Conservation (phyloP, 495 filamentous ascomycete species). For the Talaromyces thailandensis region DNA sequence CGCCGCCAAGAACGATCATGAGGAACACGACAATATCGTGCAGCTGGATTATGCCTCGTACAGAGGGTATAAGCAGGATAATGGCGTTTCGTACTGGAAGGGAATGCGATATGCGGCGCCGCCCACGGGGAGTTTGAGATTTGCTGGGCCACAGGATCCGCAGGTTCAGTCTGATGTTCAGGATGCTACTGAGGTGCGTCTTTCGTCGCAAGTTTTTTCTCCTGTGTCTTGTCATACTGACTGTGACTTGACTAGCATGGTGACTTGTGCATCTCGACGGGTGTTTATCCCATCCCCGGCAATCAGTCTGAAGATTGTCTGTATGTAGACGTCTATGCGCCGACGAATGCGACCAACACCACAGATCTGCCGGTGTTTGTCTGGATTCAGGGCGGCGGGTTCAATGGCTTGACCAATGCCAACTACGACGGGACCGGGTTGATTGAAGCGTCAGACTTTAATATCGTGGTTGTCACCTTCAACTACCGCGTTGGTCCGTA, state of each 20-base stretch:
- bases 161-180: constrained; percentile 24
- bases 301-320: constrained; percentile 62
- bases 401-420: constrained; percentile 50
- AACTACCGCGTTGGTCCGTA: constrained; percentile 72
- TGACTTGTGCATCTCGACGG: constrained; percentile 43
- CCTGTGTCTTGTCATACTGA: neutral
- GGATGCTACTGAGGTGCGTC: constrained; percentile 34
- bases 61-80: constrained; percentile 9
- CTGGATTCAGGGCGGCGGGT: constrained; percentile 73
- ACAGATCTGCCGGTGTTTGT: constrained; percentile 56
- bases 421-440: constrained; percentile 59
- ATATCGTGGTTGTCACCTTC: constrained; percentile 64
- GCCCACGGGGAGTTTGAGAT: constrained; percentile 48
- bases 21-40: neutral
- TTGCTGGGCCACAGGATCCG: constrained; percentile 50
- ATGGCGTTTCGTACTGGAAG: constrained; percentile 52
- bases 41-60: constrained; percentile 2
- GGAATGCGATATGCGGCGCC: constrained; percentile 58
- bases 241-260: constrained; percentile 27
- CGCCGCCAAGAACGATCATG: neutral
- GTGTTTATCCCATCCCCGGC: constrained; percentile 20
- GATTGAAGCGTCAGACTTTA: constrained; percentile 45
- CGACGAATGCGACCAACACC: constrained; percentile 35
- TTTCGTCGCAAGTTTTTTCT: too few species aligned
- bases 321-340: constrained; percentile 65